Evolutionary conservation across 1,139 yeast species (phyloP).

Genomic region (Debaryomyces coudertii): DNA sequence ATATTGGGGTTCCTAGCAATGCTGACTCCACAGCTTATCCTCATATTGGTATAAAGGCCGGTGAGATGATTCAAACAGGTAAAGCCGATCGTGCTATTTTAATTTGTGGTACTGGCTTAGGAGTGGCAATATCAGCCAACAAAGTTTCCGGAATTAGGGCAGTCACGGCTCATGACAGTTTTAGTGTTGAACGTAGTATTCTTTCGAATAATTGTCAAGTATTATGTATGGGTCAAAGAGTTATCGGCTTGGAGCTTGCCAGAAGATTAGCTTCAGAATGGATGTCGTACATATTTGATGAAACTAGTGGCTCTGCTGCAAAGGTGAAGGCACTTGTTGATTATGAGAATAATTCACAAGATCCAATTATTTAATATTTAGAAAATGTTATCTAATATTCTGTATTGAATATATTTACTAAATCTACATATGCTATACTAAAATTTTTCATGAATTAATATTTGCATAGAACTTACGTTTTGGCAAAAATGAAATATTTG

Average conservation of each 20-base stretch:
- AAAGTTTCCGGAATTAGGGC: slow-evolving; percentile 51
- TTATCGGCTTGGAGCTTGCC: slow-evolving; percentile 49
- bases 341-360: slow-evolving; percentile 24
- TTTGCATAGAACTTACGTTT: too few species aligned
- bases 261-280: slow-evolving; percentile 46
- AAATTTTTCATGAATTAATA: too few species aligned
- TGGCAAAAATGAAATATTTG: too few species aligned
- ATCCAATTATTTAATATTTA: background rate
- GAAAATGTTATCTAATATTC: background rate
- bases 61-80: slow-evolving; percentile 39
- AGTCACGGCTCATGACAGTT: slow-evolving; percentile 53
- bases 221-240: slow-evolving; percentile 52
- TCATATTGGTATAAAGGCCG: slow-evolving; percentile 46
- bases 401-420: background rate
- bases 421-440: background rate
- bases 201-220: slow-evolving; percentile 47
- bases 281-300: slow-evolving; percentile 45
- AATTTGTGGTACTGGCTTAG: slow-evolving; percentile 52
- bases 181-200: slow-evolving; percentile 48
- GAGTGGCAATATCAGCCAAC: slow-evolving; percentile 51
- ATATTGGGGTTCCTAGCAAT: slow-evolving; percentile 39
- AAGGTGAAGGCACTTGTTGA: slow-evolving; percentile 37
- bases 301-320: slow-evolving; percentile 41
- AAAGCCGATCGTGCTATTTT: slow-evolving; percentile 47
- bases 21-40: slow-evolving; percentile 40